phyloP scores from a whole-genome alignment of 257 asterid species.

The Scutellaria barbata region DNA sequence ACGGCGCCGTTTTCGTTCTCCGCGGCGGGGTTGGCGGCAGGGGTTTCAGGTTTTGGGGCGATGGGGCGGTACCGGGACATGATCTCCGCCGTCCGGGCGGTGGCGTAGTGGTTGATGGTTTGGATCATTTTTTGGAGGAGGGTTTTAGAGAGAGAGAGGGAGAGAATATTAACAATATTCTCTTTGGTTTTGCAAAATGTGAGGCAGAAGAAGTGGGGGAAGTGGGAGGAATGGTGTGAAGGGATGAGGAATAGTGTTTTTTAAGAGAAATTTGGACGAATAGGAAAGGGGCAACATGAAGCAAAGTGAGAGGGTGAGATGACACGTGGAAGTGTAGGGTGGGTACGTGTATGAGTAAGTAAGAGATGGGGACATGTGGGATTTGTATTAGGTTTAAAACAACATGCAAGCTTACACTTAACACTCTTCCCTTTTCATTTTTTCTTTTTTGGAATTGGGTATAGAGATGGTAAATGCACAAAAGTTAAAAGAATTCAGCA shows the following conservation, averaged over 20 bases:
- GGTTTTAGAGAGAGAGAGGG: neutral
- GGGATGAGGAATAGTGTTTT: conserved; percentile 18
- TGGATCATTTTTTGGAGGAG: conserved; percentile 57
- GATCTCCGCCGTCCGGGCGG: conserved; percentile 83
- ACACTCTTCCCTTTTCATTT: neutral
- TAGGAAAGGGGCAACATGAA: conserved; percentile 71
- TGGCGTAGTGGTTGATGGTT: conserved; percentile 57
- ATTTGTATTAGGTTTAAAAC: conserved; percentile 35
- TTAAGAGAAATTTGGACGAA: conserved; percentile 48
- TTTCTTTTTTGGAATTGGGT: neutral
- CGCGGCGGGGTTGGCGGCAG: conserved; percentile 22
- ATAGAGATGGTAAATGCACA: too few species aligned
- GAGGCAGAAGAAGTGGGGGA: neutral
- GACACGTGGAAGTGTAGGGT: conserved; percentile 80
- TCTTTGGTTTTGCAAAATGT: conserved; percentile 13
- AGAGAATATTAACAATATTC: neutral
- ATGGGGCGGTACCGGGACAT: conserved; percentile 92
- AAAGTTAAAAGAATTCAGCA: too few species aligned
- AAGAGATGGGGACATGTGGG: conserved; percentile 75
- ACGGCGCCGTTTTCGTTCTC: conserved; percentile 34
- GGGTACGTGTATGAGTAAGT: conserved; percentile 81
- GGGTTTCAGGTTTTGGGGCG: conserved; percentile 82
- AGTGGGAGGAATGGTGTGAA: conserved; percentile 16
- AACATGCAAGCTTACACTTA: conserved; percentile 83
- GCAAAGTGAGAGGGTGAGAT: conserved; percentile 11